These are phyloP conservation scores for Echium plantagineum DNA, from an alignment of 257 asterid genomes.

Conservation along the genomic window DNA sequence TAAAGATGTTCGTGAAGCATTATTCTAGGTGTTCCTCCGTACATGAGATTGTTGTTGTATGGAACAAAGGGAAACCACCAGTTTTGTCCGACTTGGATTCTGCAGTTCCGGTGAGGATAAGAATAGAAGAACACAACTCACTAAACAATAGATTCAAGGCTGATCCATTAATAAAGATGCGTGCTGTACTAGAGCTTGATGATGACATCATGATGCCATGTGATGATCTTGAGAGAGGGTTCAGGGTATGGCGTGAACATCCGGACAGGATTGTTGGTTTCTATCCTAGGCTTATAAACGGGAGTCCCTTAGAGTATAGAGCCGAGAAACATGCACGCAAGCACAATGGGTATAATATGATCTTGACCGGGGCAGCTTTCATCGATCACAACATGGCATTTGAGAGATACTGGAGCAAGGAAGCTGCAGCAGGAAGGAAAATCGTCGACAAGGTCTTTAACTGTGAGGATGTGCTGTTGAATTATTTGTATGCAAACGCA, in stretches of 20 bases:
- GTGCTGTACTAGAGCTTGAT: constrained; percentile 84
- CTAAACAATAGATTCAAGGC: constrained; percentile 72
- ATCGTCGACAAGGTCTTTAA: constrained; percentile 58
- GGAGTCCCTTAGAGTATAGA: constrained; percentile 37
- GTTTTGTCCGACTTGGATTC: constrained; percentile 52
- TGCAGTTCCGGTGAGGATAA: constrained; percentile 69
- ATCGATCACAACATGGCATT: constrained; percentile 48
- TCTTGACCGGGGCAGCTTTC: constrained; percentile 92
- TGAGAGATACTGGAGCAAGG: constrained; percentile 69
- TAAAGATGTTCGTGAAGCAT: constrained; percentile 72
- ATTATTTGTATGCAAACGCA: constrained; percentile 69
- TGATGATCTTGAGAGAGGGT: constrained; percentile 88
- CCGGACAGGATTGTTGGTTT: constrained; percentile 82
- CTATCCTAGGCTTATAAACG: constrained; percentile 60
- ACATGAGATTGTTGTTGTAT: constrained; percentile 89
- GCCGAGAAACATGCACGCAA: constrained; percentile 73
- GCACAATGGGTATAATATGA: constrained; percentile 74
- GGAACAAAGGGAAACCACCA: constrained; percentile 92
- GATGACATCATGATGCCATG: constrained; percentile 96
- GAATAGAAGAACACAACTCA: constrained; percentile 66
- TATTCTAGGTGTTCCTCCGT: constrained; percentile 91
- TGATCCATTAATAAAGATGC: constrained; percentile 66
- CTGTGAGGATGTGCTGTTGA: constrained; percentile 90
- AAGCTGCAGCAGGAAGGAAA: constrained; percentile 43
- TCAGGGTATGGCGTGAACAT: constrained; percentile 74